These are phyloP conservation scores for Ceratobasidium papillatum DNA, from an alignment of 1,284 basidiomycete species.

Conservation along the genomic window DNA sequence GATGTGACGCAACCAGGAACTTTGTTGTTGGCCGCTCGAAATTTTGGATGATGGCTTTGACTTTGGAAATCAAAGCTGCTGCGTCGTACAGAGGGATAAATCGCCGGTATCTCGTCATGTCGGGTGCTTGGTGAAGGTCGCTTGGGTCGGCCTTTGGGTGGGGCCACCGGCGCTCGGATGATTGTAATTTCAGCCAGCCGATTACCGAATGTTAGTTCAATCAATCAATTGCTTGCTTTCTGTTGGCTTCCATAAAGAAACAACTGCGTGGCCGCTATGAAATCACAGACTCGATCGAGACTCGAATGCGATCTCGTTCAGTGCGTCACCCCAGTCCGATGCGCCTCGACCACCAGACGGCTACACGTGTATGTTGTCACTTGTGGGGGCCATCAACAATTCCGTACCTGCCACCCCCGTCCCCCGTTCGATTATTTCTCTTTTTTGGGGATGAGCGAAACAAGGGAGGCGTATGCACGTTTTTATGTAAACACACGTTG, in stretches of 20 bases:
- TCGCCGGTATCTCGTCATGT: neutral
- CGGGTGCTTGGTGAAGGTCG: neutral
- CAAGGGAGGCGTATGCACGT: slow-evolving; percentile 17
- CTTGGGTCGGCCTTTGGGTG: neutral
- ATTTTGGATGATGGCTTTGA: neutral
- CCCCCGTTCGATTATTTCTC: neutral
- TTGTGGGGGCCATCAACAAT: neutral
- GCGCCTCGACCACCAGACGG: neutral
- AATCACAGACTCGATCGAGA: neutral
- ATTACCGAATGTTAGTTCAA: neutral
- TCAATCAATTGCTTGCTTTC: neutral
- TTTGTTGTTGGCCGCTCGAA: neutral
- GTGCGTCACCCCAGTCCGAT: slow-evolving; percentile 11
- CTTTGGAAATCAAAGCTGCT: neutral
- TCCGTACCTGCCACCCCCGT: neutral
- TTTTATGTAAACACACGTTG: slow-evolving; percentile 17
- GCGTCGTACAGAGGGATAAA: neutral
- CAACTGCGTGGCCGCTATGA: slow-evolving; percentile 2
- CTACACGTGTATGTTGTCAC: neutral
- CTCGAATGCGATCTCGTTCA: neutral
- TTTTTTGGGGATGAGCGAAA: slow-evolving; percentile 4
- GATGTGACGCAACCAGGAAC: neutral
- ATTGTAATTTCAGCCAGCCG: slow-evolving; percentile 10
- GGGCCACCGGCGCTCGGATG: neutral
- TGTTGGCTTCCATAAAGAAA: slow-evolving; percentile 5